Base-by-base conservation (phyloP, 2,329 filamentous ascomycete genomes). In the Cylindrodendrum hubeiense region DNA sequence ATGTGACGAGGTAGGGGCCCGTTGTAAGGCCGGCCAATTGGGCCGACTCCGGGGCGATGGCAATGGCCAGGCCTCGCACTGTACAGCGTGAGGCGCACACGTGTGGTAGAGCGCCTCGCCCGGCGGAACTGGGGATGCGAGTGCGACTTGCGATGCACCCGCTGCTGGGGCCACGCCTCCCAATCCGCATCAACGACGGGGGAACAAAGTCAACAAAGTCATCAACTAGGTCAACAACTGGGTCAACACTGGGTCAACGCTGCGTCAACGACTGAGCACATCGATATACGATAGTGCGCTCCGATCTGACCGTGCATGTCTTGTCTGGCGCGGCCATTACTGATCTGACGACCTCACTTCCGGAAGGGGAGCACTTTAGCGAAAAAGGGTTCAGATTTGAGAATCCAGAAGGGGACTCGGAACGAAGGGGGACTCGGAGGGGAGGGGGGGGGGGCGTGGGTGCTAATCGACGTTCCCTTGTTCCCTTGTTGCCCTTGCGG, bases 1-100 rank as follows among this genome's bases (percentile, higher is more conserved):
- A 64, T 64, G 55, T 13, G 43, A 59, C 43, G 39, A 44, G 19
- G 30, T 22, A 52, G 53, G 28, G 39, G 50, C 57, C 46, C 34
- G 56, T 44, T 64, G 44, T 74, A 74, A 63, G 63, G 69, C 72
- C 72, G 72, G 69, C 65, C 68, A 73, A 73, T 74, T 74, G 66
- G 69, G 70, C 72, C 72, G 67, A 74, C 60, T 67, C 67, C 46
- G 63, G 67, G 59, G 55, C 52, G 54, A 67, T 53, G 55, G 54
- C 39, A 43, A 54, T 52, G 63, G 64, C 41, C 37, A n/a, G 22
- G 30, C 22, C 26, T 71, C 61, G 60, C 71, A 73, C 71, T 69
- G 71, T 73, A 62, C 58, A 15, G 56, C 19, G 26, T 22, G 37
- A n/a, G 30, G 44, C 43, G 39, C 53, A 61, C 24, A 41, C 49